phyloP scores from a whole-genome alignment of 495 filamentous ascomycete species.

The Aspergillus egyptiacus region DNA sequence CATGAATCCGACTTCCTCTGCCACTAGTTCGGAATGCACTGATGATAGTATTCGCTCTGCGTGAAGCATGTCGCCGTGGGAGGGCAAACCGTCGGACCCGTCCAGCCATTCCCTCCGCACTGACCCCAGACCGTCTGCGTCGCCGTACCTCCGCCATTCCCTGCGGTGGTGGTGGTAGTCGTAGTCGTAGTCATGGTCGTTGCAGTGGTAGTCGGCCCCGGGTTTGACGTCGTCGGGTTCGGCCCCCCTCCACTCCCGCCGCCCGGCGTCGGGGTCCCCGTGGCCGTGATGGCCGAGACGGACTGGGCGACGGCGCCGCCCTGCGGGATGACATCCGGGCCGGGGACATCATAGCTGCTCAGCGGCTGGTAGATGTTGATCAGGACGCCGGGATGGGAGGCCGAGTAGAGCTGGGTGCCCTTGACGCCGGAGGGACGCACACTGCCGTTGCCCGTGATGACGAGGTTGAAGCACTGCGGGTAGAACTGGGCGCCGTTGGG shows the following conservation, averaged over 20 bases:
- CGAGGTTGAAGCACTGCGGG: constrained; percentile 63
- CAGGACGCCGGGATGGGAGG: constrained; percentile 50
- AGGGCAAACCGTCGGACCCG: constrained; percentile 40
- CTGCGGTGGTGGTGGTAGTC: constrained; percentile 5
- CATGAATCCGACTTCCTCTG: no score
- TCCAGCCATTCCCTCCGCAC: constrained; percentile 45
- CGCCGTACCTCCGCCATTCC: constrained; percentile 2
- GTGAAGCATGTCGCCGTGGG: constrained; percentile 37
- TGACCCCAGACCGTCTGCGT: constrained; percentile 37
- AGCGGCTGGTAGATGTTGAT: constrained; percentile 52
- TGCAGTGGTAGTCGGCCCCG: constrained; percentile 5
- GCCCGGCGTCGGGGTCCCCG: constrained; percentile 4
- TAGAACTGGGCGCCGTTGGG: constrained; percentile 61
- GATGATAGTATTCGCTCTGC: constrained; percentile 45
- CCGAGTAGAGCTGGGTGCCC: constrained; percentile 51
- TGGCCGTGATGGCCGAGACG: constrained; percentile 12
- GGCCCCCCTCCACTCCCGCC: neutral
- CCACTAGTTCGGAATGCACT: constrained; percentile 35
- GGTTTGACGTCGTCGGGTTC: constrained; percentile 1
- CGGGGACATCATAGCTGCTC: constrained; percentile 41
- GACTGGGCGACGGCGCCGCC: neutral
- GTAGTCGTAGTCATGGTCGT: constrained; percentile 3
- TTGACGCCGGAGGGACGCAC: constrained; percentile 43
- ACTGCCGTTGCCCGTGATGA: constrained; percentile 54
- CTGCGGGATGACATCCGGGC: constrained; percentile 26